phyloP scores from a whole-genome alignment of 257 asterid genomes.

The Capsicum pubescens region DNA sequence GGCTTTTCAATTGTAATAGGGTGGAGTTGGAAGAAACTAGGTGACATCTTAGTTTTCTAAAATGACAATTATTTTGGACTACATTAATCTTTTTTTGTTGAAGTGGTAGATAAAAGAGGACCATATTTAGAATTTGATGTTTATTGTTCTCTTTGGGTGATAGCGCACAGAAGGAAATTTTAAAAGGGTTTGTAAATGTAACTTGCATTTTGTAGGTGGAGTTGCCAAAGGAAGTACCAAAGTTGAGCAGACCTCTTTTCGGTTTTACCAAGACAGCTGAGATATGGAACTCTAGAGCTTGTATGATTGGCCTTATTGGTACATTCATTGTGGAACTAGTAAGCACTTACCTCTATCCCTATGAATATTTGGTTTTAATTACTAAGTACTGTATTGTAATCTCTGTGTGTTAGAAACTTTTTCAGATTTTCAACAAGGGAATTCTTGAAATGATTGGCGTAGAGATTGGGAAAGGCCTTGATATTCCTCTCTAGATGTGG shows the following conservation, averaged over 20 bases:
- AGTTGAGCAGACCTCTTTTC: slow-evolving; percentile 62
- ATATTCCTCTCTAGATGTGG: slow-evolving; percentile 70
- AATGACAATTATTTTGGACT: no score
- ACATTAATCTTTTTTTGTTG: background rate
- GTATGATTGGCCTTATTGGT: slow-evolving; percentile 80
- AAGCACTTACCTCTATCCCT: no score
- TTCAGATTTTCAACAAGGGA: slow-evolving; percentile 84
- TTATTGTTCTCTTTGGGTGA: background rate
- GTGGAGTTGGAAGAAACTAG: no score
- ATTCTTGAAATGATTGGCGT: slow-evolving; percentile 80
- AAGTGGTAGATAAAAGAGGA: background rate
- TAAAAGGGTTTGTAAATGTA: background rate
- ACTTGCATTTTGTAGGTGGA: slow-evolving; percentile 53
- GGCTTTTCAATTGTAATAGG: no score
- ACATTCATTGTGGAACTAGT: slow-evolving; percentile 86
- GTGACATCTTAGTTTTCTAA: no score
- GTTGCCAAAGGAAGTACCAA: slow-evolving; percentile 71
- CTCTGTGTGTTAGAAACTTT: background rate
- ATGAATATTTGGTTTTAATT: background rate
- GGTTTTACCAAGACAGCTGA: slow-evolving; percentile 92
- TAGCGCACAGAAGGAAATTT: background rate
- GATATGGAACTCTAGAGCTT: slow-evolving; percentile 88
- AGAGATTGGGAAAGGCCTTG: slow-evolving; percentile 92
- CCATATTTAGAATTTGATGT: background rate
- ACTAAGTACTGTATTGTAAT: background rate